A percentile compares a stretch with the other conserved stretches of the same genome.
These are phyloP conservation scores for Phytopythium litorale DNA, from an alignment of 352 stramenopile genomes.

Conservation along the genomic window DNA sequence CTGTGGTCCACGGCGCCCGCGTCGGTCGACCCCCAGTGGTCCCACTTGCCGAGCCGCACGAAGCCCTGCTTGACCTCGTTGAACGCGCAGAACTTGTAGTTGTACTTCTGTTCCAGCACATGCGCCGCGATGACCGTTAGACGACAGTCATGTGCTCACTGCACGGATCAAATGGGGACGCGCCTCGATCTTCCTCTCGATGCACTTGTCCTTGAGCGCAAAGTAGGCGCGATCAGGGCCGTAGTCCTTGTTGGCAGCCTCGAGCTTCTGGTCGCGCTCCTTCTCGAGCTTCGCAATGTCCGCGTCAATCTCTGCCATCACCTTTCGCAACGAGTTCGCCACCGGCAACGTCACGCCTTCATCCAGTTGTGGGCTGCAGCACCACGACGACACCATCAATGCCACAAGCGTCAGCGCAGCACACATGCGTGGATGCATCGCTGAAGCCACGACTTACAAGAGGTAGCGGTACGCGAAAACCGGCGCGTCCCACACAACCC, in stretches of 20 bases:
- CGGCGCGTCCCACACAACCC: conserved; percentile 65
- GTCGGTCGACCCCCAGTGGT: conserved; percentile 32
- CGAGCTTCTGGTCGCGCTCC: conserved; percentile 35
- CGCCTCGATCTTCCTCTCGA: conserved; percentile 76
- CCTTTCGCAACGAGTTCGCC: conserved; percentile 64
- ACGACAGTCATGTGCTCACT: not conserved
- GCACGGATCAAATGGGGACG: not conserved
- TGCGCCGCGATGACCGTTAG: not conserved
- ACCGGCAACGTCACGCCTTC: conserved; percentile 44
- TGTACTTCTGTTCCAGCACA: conserved; percentile 57
- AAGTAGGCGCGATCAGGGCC: conserved; percentile 72
- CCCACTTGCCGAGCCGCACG: conserved; percentile 77
- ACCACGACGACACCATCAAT: conserved; percentile 7
- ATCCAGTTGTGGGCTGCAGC: conserved; percentile 52
- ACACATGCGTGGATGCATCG: not conserved
- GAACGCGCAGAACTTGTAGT: conserved; percentile 89
- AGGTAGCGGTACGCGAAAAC: conserved; percentile 68
- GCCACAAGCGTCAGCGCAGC: not conserved
- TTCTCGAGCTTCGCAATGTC: conserved; percentile 56
- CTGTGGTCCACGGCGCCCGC: conserved; percentile 26
- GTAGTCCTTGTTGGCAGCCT: conserved; percentile 51
- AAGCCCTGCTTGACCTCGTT: conserved; percentile 72
- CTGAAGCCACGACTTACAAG: conserved; percentile 43
- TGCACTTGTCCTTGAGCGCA: conserved; percentile 69
- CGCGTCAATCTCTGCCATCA: conserved; percentile 59